Percentiles rank a stretch among this genome's conserved stretches.
Conservation (phyloP, 371 early-diverging fungal genomes). For the Globomyces sp. region DNA sequence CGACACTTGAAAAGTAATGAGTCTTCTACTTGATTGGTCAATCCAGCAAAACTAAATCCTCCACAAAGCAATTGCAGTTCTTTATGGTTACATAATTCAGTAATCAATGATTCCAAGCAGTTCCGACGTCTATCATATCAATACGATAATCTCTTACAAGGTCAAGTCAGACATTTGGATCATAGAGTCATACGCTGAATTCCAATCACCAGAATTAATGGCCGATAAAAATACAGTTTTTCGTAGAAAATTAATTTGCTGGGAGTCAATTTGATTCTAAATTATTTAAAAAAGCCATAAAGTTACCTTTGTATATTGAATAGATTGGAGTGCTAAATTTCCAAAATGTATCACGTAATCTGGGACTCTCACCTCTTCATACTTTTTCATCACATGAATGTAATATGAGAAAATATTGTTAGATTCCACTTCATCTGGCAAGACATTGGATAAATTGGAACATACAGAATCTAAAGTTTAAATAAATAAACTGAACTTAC, state of each 20-base stretch:
- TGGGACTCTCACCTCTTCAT: not conserved
- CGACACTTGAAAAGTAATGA: constrained; percentile 9
- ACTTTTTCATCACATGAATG: constrained; percentile 11
- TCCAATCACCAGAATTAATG: constrained; percentile 5
- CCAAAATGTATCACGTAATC: constrained; percentile 8
- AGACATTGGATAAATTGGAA: not conserved
- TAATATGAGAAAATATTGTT: constrained; percentile 9
- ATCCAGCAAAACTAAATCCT: constrained; percentile 17
- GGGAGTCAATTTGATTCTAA: constrained; percentile 3
- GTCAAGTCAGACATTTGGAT: not conserved
- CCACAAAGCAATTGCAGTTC: constrained; percentile 7
- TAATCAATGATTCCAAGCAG: not conserved
- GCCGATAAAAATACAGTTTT: constrained; percentile 10
- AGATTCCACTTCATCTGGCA: constrained; percentile 1
- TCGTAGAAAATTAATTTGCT: not conserved
- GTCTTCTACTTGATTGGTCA: constrained; percentile 8
- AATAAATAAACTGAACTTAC: not conserved
- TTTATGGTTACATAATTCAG: not conserved
- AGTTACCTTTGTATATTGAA: not conserved
- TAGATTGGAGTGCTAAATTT: constrained; percentile 3
- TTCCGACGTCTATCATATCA: not conserved
- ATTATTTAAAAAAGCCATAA: not conserved
- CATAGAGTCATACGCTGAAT: constrained; percentile 9
- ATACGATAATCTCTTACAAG: not conserved
- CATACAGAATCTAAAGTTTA: not conserved